A percentile compares a stretch with the other conserved stretches of the same genome.
Conservation (phyloP, 352 stramenopile genomes). For the Globisporangium rhizosaccharum region DNA sequence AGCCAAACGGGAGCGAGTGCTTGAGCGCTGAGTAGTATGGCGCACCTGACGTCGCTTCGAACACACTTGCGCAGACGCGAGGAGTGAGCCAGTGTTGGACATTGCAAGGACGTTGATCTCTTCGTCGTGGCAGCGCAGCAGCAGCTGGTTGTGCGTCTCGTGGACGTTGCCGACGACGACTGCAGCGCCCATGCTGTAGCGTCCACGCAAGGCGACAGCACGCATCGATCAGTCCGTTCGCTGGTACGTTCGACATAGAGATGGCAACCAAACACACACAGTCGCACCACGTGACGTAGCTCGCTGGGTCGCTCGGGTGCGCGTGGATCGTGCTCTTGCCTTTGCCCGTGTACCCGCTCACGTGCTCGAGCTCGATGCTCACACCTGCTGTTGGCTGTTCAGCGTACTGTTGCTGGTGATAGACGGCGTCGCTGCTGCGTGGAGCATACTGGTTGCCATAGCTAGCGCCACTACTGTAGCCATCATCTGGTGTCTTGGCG, state of each 20-base stretch:
- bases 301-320: constrained; percentile 38
- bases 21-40: neutral
- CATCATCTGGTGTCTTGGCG: neutral
- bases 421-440: constrained; percentile 11
- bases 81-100: constrained; percentile 27
- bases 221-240: neutral
- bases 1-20: neutral
- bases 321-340: constrained; percentile 48
- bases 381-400: constrained; percentile 5
- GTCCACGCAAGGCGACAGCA: neutral
- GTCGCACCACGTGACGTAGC: constrained; percentile 48
- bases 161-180: constrained; percentile 45
- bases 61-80: constrained; percentile 48
- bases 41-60: constrained; percentile 21
- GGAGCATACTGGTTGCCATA: constrained; percentile 5
- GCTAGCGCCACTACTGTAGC: constrained; percentile 2
- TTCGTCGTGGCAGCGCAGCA: constrained; percentile 48
- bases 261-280: neutral
- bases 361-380: constrained; percentile 59
- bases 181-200: constrained; percentile 41
- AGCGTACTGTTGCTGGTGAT: constrained; percentile 1
- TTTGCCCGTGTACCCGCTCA: constrained; percentile 56
- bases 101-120: constrained; percentile 46
- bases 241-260: neutral
- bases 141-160: constrained; percentile 48